Base-by-base conservation (phyloP, 352 stramenopile genomes). In the Plasmopara viticola region DNA sequence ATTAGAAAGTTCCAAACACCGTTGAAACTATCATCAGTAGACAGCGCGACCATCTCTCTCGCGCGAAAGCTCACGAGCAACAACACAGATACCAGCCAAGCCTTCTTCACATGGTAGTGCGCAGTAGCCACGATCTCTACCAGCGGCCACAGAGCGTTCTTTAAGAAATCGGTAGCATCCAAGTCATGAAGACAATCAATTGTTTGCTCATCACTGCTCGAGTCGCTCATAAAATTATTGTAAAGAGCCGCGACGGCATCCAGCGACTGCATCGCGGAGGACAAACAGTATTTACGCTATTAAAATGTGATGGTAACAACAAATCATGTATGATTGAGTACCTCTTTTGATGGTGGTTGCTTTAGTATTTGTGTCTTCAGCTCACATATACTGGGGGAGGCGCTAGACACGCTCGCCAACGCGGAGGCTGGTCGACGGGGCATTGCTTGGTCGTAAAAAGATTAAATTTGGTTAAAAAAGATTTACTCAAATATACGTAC, bases 131-230 rank as follows among this genome's bases (percentile, higher is more conserved):
- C 34, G 9, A 73, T 47, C 13, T 59, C 55, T 3, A 40, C 54
- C 25, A 80, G 45, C 15, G 60, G 63, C 71, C 74, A 86, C 12
- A 92, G 55, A 50, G 69, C 76, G n/a, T 66, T 55, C 30, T 84
- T 61, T n/a, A 90, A 28, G 57, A 77, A 84, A 7, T 44, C 37
- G 31, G 85, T 38, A 25, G 9, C 35, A 4, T 68, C 52, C 20
- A 88, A 30, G 5, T 59, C 49, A 12, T 35, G 42, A 2, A 82
- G 48, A 48, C 60, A 60, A 20, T 40, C 13, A 1, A 68, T 49
- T 4, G 65, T 64, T 4, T 35, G 51, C 10, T 30, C 30, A 30
- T 68, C 38, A 17, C 63, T 45, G 15, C 66, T 65, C 2, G 33
- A 12, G 4, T 58, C 48, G 9, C 46, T 43, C 4, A 87, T 53